Evolutionary conservation across 164 flowering plant species (phyloP), one percentile per base, ranked within the genome.

Genomic region (Sedum album): DNA sequence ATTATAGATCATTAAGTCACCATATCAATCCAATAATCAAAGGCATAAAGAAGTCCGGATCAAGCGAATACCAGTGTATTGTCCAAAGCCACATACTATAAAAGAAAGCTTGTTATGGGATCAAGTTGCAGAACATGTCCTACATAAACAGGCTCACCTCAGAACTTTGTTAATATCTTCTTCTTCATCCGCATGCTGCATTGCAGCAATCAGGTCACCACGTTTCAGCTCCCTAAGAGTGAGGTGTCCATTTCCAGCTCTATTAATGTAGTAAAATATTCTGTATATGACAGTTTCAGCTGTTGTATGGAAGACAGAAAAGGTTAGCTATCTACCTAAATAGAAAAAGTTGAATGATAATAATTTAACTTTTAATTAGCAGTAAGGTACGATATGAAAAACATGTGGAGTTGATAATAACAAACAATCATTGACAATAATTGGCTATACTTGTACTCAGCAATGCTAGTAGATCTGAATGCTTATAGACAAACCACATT

Each of bases 121-220:
- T n/a, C n/a, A n/a, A n/a, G n/a, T n/a, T n/a, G n/a, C n/a, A n/a
- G n/a, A n/a, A n/a, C n/a, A n/a, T n/a, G 21, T 53, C 21, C 9
- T 53, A 3, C 10, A 53, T 53, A 5, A 1, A 14, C 21, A 6
- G 7, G 8, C 15, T 2, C 21, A 53, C 6, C 21, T 93, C 96
- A 73, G 96, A 96, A 30, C 41, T 38, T 38, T 38, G n/a, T n/a
- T n/a, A n/a, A n/a, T n/a, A n/a, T n/a, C n/a, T n/a, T n/a, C n/a
- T n/a, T n/a, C n/a, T n/a, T n/a, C n/a, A n/a, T n/a, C n/a, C n/a
- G n/a, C n/a, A n/a, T n/a, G n/a, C n/a, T n/a, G n/a, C n/a, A n/a
- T n/a, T n/a, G n/a, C n/a, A n/a, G n/a, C n/a, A n/a, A n/a, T n/a
- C n/a, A n/a, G n/a, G n/a, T n/a, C n/a, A n/a, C n/a, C n/a, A n/a